These are phyloP conservation scores for Epichloe coenophiala DNA, from an alignment of 2,329 filamentous ascomycete species.

Conservation along the genomic window DNA sequence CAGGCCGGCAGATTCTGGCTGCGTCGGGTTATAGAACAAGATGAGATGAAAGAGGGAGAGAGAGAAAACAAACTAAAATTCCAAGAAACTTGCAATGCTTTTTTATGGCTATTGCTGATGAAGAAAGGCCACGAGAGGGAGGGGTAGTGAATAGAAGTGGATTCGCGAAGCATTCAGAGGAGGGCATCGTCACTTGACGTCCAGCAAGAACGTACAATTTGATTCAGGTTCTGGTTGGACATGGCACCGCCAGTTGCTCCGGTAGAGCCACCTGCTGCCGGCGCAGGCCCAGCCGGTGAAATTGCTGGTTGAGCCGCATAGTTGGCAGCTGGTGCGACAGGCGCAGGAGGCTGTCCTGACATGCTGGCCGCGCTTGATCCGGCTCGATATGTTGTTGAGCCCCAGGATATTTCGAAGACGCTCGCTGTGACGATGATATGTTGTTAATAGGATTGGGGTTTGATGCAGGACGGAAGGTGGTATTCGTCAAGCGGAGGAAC, in stretches of 20 bases:
- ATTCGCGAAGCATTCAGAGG: conserved; percentile 8
- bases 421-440: not conserved
- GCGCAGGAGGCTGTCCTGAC: conserved; percentile 20
- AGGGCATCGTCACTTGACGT: not conserved
- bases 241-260: conserved; percentile 27
- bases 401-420: no score
- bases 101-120: not conserved
- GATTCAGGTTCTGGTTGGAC: conserved; percentile 83
- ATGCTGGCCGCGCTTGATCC: conserved; percentile 10
- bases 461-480: not conserved
- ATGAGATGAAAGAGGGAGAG: not conserved
- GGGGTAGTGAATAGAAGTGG: not conserved
- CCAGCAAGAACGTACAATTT: conserved; percentile 57
- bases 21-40: not conserved
- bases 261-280: conserved; percentile 20
- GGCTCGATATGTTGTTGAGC: not conserved
- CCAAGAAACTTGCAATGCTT: no score
- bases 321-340: conserved; percentile 16
- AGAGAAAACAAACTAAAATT: not conserved
- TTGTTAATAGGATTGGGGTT: not conserved
- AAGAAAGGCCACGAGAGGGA: not conserved
- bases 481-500: not conserved
- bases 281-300: conserved; percentile 18
- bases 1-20: not conserved
- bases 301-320: conserved; percentile 20